A percentile compares a stretch with the other conserved stretches of the same genome.
phyloP scores from a whole-genome alignment of 331 rosid genomes.

The Erythrophleum ivorense region DNA sequence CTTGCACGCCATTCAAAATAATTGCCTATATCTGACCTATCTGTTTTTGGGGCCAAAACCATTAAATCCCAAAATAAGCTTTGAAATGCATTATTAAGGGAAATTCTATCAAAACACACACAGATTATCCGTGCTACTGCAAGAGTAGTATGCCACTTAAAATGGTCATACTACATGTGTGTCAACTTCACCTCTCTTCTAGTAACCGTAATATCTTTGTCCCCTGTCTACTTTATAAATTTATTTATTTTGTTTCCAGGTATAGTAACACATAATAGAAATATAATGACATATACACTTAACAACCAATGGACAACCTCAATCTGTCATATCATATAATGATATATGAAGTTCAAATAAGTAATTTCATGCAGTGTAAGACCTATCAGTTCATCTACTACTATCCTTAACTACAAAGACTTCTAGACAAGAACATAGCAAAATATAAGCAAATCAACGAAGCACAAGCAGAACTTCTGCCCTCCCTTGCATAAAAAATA shows the following conservation, averaged over 20 bases:
- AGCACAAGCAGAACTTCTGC: background rate
- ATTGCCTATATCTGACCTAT: background rate
- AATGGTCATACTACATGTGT: background rate
- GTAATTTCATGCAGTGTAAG: background rate
- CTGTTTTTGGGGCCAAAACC: background rate
- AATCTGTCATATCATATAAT: background rate
- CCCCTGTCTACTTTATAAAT: background rate
- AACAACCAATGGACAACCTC: background rate
- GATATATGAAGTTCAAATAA: background rate
- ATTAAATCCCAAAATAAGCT: background rate
- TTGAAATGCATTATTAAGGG: background rate
- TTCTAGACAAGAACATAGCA: background rate
- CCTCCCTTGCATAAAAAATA: background rate
- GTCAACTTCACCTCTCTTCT: slow-evolving; percentile 14
- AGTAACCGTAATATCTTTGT: background rate
- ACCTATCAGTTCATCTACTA: background rate
- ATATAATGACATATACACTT: background rate
- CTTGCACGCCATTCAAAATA: background rate
- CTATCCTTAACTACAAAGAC: background rate
- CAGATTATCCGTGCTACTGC: background rate
- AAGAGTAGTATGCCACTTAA: background rate
- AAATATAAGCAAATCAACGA: background rate
- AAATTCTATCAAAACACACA: background rate
- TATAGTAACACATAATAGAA: background rate
- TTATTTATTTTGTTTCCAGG: background rate